Conservation (phyloP, 257 asterid species). For the Plantago elongata region DNA sequence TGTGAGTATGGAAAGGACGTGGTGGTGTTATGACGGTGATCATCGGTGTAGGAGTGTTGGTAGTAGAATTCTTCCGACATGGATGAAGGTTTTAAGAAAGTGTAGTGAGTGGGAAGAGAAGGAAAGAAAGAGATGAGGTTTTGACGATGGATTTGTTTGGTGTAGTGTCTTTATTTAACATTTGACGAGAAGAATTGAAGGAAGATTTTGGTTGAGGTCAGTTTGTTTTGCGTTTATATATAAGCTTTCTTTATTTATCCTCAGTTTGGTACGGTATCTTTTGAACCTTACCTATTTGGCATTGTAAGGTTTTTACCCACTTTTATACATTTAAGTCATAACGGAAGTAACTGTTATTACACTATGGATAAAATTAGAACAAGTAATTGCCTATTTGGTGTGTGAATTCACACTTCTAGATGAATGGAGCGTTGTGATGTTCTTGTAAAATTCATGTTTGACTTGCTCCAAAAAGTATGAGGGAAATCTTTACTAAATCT, state of each 20-base stretch:
- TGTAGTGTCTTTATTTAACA: constrained; percentile 46
- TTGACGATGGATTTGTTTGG: constrained; percentile 43
- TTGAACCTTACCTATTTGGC: too few species aligned
- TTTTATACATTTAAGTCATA: too few species aligned
- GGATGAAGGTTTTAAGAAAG: constrained; percentile 9
- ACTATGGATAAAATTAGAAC: too few species aligned
- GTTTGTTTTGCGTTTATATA: neutral
- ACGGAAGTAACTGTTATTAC: too few species aligned
- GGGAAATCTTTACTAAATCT: too few species aligned
- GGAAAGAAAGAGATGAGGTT: constrained; percentile 18
- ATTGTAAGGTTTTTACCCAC: too few species aligned
- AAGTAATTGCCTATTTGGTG: too few species aligned
- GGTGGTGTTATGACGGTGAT: constrained; percentile 13
- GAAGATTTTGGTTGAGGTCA: constrained; percentile 37
- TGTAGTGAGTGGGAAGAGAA: constrained; percentile 18
- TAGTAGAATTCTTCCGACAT: constrained; percentile 73
- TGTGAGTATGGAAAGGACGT: constrained; percentile 27
- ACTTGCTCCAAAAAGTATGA: too few species aligned
- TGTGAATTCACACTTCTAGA: too few species aligned
- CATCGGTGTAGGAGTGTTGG: constrained; percentile 39
- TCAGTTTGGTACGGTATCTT: too few species aligned
- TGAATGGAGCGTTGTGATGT: too few species aligned
- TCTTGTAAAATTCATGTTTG: too few species aligned
- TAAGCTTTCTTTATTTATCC: constrained; percentile 4
- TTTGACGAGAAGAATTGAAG: constrained; percentile 39